These are phyloP conservation scores for Penicillium rolfsii DNA, from an alignment of 2,329 filamentous ascomycete genomes.

Conservation along the genomic window DNA sequence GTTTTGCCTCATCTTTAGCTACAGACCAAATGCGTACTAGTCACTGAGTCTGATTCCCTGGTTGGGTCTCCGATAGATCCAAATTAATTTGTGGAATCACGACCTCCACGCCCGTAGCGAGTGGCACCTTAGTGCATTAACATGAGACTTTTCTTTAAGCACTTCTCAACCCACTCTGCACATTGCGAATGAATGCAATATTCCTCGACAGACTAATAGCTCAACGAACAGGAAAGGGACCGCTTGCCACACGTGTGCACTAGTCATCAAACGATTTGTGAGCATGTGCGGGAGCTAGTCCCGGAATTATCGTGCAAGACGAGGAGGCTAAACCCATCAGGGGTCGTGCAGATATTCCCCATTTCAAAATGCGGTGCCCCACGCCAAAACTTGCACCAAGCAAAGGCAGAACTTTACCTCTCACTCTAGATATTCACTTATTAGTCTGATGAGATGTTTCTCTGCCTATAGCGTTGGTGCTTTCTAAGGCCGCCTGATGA, in stretches of 20 bases:
- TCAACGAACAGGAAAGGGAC: neutral
- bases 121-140: too few species aligned
- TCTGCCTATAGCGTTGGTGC: neutral
- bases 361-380: neutral
- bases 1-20: too few species aligned
- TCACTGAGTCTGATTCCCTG: too few species aligned
- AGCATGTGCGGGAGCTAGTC: neutral
- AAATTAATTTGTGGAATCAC: too few species aligned
- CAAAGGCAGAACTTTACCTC: neutral
- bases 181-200: neutral
- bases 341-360: neutral
- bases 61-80: too few species aligned
- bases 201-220: neutral
- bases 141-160: neutral
- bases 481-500: neutral
- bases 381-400: neutral
- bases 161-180: neutral
- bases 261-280: neutral
- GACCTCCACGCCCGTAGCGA: too few species aligned
- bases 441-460: too few species aligned
- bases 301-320: neutral
- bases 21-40: too few species aligned
- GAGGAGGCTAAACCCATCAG: neutral
- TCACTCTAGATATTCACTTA: neutral
- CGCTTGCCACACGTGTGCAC: slow-evolving; percentile 2